Evolutionary conservation across 495 filamentous ascomycete genomes (phyloP), one percentile per base, ranked within the genome.

Genomic region (Cladorrhinum samala): DNA sequence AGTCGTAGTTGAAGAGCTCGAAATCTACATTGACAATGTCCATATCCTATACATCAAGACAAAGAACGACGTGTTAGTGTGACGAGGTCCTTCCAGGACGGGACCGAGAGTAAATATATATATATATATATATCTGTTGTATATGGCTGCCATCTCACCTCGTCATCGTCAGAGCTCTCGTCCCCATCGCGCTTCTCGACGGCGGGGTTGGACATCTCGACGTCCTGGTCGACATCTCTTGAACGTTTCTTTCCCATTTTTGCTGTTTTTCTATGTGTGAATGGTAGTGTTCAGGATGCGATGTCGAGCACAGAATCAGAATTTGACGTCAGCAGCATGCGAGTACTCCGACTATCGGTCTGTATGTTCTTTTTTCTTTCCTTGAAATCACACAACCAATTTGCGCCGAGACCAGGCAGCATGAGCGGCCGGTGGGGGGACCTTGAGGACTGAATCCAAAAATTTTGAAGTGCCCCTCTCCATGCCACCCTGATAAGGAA

Each of bases 11-110:
- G 74, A 97, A 97, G 83, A 87, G 95, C 72, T 97, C 94, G 68
- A 99, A 99, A 44, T 96, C 92, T 20, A 96, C 90, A 68, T 96
- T 87, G 54, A 99, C 82, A 68, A 93, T 87, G 69, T 94, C 85
- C 58, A 86, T 82, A 46, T 95, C 88, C 89, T 47, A 17, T 18
- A n/a, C 24, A 7, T 7, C 18, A 33, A 20, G n/a, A 17, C 5
- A 14, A 27, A 17, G 37, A 44, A 46, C 18, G 50, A 20, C 16
- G 11, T 3, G 48, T 9, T 37, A 1, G 21, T 18, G 14, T 2
- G 2, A 14, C 8, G 23, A 36, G 18, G 19, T 1, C 11, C 7
- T 1, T 1, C n/a, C 8, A 20, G 36, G 9, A 30, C 11, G 24
- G 40, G 36, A 18, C n/a, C 3, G 2, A 25, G 51, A 20, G n/a